phyloP scores from a whole-genome alignment of 2,329 filamentous ascomycete genomes.

The Aspergillus calidoustus region DNA sequence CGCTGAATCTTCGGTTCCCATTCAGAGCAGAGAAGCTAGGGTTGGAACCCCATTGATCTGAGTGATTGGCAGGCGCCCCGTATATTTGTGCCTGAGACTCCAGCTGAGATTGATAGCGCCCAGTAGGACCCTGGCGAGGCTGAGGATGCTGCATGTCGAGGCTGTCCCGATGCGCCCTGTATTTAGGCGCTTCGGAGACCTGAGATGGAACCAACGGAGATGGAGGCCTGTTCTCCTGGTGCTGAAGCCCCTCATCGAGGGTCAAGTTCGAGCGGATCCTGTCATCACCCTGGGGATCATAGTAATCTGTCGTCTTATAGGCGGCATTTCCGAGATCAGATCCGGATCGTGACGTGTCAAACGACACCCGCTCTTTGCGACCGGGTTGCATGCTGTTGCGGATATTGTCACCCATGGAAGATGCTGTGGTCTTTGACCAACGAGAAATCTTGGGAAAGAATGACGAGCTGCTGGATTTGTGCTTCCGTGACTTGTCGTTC shows the following conservation, averaged over 20 bases:
- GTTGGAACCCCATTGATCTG: slow-evolving; percentile 53
- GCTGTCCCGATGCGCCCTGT: slow-evolving; percentile 67
- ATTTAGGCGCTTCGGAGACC: slow-evolving; percentile 63
- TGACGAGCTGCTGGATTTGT: slow-evolving; percentile 83
- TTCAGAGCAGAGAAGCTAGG: slow-evolving; percentile 44
- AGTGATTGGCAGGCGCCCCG: slow-evolving; percentile 30
- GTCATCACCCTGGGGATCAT: slow-evolving; percentile 53
- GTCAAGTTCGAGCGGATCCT: slow-evolving; percentile 50
- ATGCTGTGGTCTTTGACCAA: slow-evolving; percentile 96
- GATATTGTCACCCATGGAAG: slow-evolving; percentile 79
- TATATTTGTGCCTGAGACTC: slow-evolving; percentile 65
- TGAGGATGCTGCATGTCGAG: slow-evolving; percentile 68
- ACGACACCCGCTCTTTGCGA: slow-evolving; percentile 65
- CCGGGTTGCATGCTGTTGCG: slow-evolving; percentile 63
- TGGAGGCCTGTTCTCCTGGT: slow-evolving; percentile 55
- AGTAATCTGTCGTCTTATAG: slow-evolving; percentile 49
- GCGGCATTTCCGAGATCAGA: slow-evolving; percentile 74
- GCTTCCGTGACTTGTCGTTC: slow-evolving; percentile 79
- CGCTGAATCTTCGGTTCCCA: slow-evolving; percentile 41
- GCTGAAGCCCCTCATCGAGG: slow-evolving; percentile 38
- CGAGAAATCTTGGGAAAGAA: slow-evolving; percentile 91
- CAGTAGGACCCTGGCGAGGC: slow-evolving; percentile 64
- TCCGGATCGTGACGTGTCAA: slow-evolving; percentile 72
- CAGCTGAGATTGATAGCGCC: slow-evolving; percentile 64
- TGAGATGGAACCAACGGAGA: slow-evolving; percentile 67